These are phyloP conservation scores for Tillandsia fasciculata DNA, from an alignment of 176 grass and related monocot species.

Conservation along the genomic window DNA sequence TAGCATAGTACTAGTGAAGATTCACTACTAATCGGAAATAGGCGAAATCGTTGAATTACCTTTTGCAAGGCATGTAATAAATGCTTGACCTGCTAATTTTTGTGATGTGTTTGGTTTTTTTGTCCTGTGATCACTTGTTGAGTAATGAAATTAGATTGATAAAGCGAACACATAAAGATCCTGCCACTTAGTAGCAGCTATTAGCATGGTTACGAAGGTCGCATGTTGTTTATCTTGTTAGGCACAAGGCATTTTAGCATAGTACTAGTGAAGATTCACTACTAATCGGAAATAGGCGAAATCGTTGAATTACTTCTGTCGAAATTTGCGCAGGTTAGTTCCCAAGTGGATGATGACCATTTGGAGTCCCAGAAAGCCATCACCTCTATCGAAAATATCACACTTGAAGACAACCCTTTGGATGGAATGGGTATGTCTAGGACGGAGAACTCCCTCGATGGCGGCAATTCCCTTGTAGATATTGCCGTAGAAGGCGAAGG, in stretches of 20 bases:
- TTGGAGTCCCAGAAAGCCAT: conserved; percentile 65
- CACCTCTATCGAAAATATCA: conserved; percentile 34
- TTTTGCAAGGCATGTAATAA: conserved; percentile 52
- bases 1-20: too few relatives aligned
- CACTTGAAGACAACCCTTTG: conserved; percentile 31
- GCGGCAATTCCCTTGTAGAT: neutral
- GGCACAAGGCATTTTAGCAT: too few relatives aligned
- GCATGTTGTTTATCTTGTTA: too few relatives aligned
- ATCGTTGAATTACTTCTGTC: neutral
- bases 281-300: too few relatives aligned
- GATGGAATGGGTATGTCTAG: conserved; percentile 4
- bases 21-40: too few relatives aligned
- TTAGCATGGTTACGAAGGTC: too few relatives aligned
- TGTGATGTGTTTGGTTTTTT: neutral
- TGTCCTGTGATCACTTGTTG: neutral
- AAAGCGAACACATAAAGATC: too few relatives aligned
- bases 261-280: too few relatives aligned
- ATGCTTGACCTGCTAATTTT: neutral
- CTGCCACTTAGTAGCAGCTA: too few relatives aligned
- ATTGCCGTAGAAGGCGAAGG: conserved; percentile 15
- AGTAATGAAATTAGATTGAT: neutral
- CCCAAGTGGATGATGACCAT: conserved; percentile 27
- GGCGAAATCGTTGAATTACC: conserved; percentile 22
- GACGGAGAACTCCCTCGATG: conserved; percentile 16
- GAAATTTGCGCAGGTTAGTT: conserved; percentile 36